Base-by-base conservation (phyloP, 2,329 filamentous ascomycete genomes). In the Penicillium sp. region DNA sequence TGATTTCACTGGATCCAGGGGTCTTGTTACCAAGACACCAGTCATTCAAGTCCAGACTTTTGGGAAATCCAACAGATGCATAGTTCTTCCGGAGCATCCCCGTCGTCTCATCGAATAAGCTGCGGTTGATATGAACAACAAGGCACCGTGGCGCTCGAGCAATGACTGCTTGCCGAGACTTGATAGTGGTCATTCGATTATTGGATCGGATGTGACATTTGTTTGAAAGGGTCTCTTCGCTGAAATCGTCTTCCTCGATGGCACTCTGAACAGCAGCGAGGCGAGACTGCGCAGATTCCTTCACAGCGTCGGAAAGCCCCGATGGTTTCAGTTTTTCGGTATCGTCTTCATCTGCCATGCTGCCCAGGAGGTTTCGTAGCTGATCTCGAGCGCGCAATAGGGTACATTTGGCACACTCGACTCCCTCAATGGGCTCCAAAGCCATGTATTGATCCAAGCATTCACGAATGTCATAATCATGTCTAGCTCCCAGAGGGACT, bases 401-500 rank as follows among this genome's bases (percentile, higher is more conserved):
- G 0, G 91, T 95, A 68, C 93, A 98, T 60, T 91, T 94, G 12
- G 84, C 81, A 67, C 93, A 98, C 62, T 96, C 86, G 2, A 97
- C 90, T 0, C 88, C 89, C 56, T 89, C 83, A 48, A 98, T 95
- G 1, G 80, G 76, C 64, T 97, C 93, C 7, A 96, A 76, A 9
- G 83, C 80, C 27, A 88, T 93, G 64, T 91, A 95, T 24, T 89
- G 83, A 63, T 94, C 85, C 18, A 98, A 72, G 47, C 89, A 85
- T 50, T 93, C 84, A 48, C 83, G 82, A 0, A 97, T 71, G 51
- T 89, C 80, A 61, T 90, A 88, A 13, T 78, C 73, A 54, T 76
- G 77, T 41, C 78, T 76, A 4, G 77, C 71, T 1, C 86, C 88
- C 1, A 97, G 80, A 33, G 85, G 89, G 0, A 97, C 80, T 0